These are phyloP conservation scores for Terfezia claveryi DNA, from an alignment of 495 filamentous ascomycete species.

Conservation along the genomic window DNA sequence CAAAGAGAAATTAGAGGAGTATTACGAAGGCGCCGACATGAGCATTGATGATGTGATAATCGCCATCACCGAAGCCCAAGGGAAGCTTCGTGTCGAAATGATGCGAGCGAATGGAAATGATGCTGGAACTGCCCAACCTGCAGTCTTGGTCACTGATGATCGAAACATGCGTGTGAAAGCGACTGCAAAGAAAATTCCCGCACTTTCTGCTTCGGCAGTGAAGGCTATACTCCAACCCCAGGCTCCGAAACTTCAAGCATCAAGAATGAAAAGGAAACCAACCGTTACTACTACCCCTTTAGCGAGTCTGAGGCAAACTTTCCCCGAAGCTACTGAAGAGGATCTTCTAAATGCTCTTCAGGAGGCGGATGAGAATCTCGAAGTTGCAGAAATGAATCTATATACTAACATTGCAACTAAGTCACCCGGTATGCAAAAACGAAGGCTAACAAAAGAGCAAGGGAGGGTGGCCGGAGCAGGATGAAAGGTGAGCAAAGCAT, in stretches of 20 bases:
- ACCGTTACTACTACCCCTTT: too few species aligned
- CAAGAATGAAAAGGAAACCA: not conserved
- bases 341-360: too few species aligned
- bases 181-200: slow-evolving; percentile 11
- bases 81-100: slow-evolving; percentile 4
- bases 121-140: slow-evolving; percentile 12
- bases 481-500: too few species aligned
- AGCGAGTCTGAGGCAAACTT: too few species aligned
- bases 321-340: too few species aligned
- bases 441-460: too few species aligned
- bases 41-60: slow-evolving; percentile 20
- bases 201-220: slow-evolving; percentile 10
- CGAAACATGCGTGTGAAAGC: slow-evolving; percentile 18
- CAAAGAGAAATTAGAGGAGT: slow-evolving; percentile 10
- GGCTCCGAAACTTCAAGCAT: not conserved
- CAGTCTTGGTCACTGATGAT: slow-evolving; percentile 17
- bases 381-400: too few species aligned
- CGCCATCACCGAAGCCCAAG: slow-evolving; percentile 9
- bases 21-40: slow-evolving; percentile 7
- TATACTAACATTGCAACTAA: too few species aligned
- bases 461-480: too few species aligned
- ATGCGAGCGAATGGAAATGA: slow-evolving; percentile 1
- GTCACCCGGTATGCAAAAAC: too few species aligned
- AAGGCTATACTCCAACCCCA: not conserved
- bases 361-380: too few species aligned